Evolutionary conservation across 2,329 filamentous ascomycete genomes (phyloP).

Genomic region (Pseudogymnoascus sp.): DNA sequence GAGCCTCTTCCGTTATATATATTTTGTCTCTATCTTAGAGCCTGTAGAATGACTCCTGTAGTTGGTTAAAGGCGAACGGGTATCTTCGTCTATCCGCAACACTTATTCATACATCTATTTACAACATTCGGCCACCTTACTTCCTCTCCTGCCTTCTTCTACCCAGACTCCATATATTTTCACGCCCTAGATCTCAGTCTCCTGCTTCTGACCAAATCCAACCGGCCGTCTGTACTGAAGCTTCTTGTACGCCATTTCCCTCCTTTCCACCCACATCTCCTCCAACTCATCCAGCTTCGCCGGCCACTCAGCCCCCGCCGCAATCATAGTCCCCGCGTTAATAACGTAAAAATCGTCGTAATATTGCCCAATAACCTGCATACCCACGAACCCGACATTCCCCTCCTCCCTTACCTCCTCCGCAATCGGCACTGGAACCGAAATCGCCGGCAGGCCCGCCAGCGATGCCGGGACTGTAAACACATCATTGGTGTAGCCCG

Average conservation of each 20-base stretch:
- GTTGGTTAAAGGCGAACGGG: not conserved
- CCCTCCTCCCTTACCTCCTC: constrained; percentile 27
- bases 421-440: constrained; percentile 54
- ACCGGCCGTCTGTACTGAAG: not conserved
- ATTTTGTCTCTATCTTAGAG: not conserved
- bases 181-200: not conserved
- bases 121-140: not conserved
- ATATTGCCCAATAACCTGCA: constrained; percentile 70
- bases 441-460: constrained; percentile 82
- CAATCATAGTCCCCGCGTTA: not conserved
- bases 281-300: not conserved
- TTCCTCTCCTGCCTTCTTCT: not conserved
- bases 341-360: constrained; percentile 49
- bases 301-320: not conserved
- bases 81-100: not conserved
- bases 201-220: not conserved
- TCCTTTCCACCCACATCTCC: constrained; percentile 20
- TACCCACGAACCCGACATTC: constrained; percentile 42
- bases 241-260: constrained; percentile 18
- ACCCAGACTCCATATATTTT: not conserved
- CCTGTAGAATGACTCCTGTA: not conserved
- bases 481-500: constrained; percentile 85
- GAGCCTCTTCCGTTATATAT: constrained; percentile 1
- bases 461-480: constrained; percentile 93
- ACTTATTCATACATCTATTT: not conserved